Conservation (phyloP, 2,329 filamentous ascomycete species). For the Monilinia polystroma region DNA sequence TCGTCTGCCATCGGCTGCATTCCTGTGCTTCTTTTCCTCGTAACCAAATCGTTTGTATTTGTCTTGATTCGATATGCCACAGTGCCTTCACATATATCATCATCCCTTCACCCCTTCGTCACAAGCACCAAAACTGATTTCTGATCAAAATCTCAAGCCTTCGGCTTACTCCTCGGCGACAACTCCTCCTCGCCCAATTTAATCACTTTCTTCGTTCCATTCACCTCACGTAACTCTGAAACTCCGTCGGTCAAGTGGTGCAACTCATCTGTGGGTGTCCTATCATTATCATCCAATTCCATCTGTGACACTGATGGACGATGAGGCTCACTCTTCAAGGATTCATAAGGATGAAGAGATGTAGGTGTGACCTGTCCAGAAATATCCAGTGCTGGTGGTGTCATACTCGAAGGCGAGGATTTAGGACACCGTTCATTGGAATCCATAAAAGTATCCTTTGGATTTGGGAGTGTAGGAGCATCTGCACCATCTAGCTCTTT, state of each 20-base stretch:
- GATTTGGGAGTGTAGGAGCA: not conserved
- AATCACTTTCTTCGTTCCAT: not conserved
- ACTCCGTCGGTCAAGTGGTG: not conserved
- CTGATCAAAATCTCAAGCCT: not conserved
- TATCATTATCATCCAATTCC: not conserved
- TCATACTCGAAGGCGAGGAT: not conserved
- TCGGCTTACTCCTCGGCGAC: constrained; percentile 16
- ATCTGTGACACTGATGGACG: not conserved
- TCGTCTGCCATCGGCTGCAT: not conserved
- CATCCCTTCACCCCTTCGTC: not conserved
- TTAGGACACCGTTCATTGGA: not conserved
- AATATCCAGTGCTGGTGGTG: not conserved
- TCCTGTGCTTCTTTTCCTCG: not conserved
- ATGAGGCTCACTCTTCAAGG: not conserved
- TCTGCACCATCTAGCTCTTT: not conserved
- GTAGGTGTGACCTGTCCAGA: constrained; percentile 9
- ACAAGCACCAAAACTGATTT: not conserved
- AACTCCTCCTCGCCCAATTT: not conserved
- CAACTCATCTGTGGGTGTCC: not conserved
- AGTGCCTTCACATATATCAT: not conserved
- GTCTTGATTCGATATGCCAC: not conserved
- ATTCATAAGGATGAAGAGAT: not conserved
- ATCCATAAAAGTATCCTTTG: constrained; percentile 2
- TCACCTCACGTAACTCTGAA: not conserved
- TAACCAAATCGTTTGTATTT: not conserved